phyloP scores from a whole-genome alignment of 2,329 filamentous ascomycete genomes.

The Didymella segeticola region DNA sequence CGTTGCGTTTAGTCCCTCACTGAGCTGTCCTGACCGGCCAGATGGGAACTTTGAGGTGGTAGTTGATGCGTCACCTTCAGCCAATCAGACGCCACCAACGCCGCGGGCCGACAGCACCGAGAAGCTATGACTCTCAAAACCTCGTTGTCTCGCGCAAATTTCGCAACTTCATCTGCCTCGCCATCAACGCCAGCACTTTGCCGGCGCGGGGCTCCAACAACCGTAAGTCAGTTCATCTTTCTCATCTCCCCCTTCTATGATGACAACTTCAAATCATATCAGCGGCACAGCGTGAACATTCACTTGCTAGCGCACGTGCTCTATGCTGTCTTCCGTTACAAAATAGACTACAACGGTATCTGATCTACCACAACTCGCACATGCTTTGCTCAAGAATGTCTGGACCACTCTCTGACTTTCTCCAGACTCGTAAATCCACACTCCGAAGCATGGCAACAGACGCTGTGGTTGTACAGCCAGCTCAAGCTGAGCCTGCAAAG shows the following conservation, averaged over 20 bases:
- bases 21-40: background rate
- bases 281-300: conserved; percentile 22
- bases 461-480: conserved; percentile 11
- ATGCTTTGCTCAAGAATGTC: background rate
- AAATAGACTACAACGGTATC: conserved; percentile 26
- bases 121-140: conserved; percentile 12
- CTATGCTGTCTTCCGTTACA: conserved; percentile 24
- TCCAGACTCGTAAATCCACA: background rate
- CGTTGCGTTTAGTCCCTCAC: no score
- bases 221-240: conserved; percentile 11
- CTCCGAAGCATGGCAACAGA: conserved; percentile 23
- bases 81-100: conserved; percentile 11
- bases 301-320: conserved; percentile 22
- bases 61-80: no score
- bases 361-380: conserved; percentile 7
- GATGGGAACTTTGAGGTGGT: no score
- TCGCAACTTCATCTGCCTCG: conserved; percentile 5
- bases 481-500: conserved; percentile 12
- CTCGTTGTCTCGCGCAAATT: conserved; percentile 11
- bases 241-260: conserved; percentile 12
- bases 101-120: conserved; percentile 14
- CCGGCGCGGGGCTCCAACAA: conserved; percentile 6
- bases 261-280: conserved; percentile 22
- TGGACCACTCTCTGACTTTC: background rate
- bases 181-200: conserved; percentile 7